Conservation (phyloP, 2,329 filamentous ascomycete genomes). For the Monilinia polystroma region DNA sequence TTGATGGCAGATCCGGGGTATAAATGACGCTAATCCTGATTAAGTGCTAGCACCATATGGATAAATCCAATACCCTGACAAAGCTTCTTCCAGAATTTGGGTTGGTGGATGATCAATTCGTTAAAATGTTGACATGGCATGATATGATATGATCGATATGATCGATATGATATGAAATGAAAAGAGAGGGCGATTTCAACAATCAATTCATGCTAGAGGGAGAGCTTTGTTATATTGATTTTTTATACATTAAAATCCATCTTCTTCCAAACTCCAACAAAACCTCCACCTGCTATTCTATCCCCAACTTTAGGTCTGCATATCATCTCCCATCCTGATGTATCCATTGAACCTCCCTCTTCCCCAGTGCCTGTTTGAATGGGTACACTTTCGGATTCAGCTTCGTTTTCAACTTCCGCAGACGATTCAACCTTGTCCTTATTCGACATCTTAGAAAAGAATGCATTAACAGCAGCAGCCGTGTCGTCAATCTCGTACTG, state of each 20-base stretch:
- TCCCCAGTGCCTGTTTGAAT: slow-evolving; percentile 1
- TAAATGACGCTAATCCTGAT: slow-evolving; percentile 1
- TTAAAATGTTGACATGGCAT: too few species aligned
- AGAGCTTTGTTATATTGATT: not conserved
- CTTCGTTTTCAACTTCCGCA: not conserved
- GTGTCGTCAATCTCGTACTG: not conserved
- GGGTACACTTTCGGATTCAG: not conserved
- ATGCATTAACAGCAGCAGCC: not conserved
- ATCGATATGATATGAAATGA: too few species aligned
- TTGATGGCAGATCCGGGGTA: slow-evolving; percentile 22
- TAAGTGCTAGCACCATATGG: not conserved
- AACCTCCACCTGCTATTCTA: slow-evolving; percentile 50
- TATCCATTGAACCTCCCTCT: not conserved
- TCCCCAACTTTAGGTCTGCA: slow-evolving; percentile 53
- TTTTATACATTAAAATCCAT: slow-evolving; percentile 23
- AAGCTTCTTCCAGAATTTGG: too few species aligned
- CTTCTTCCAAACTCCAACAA: slow-evolving; percentile 47
- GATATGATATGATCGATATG: too few species aligned
- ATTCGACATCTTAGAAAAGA: not conserved
- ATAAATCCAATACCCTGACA: too few species aligned
- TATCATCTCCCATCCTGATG: slow-evolving; percentile 46
- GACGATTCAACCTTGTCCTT: not conserved
- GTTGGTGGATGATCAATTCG: too few species aligned
- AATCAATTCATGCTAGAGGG: too few species aligned
- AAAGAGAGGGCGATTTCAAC: too few species aligned